Evolutionary conservation across 2,329 filamentous ascomycete genomes (phyloP).

Genomic region (Curvularia spicifera): DNA sequence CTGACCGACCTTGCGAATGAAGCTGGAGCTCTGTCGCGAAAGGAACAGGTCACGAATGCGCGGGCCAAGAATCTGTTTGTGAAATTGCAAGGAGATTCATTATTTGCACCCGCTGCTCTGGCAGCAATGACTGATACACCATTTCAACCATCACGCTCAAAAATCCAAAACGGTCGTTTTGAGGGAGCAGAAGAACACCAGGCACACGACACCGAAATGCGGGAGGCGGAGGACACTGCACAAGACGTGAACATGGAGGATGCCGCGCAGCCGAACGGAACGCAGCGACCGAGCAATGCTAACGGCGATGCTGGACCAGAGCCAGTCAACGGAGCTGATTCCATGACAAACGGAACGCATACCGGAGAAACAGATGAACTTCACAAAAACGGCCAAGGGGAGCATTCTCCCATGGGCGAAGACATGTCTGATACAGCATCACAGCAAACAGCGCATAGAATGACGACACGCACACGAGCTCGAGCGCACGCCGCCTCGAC

Average conservation of each 20-base stretch:
- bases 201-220: constrained; percentile 18
- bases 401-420: constrained; percentile 34
- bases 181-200: constrained; percentile 21
- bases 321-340: constrained; percentile 26
- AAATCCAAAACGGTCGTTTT: constrained; percentile 15
- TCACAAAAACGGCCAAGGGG: constrained; percentile 34
- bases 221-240: constrained; percentile 19
- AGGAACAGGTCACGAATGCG: constrained; percentile 75
- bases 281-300: constrained; percentile 10
- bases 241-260: constrained; percentile 43
- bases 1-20: constrained; percentile 74
- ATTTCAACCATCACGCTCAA: constrained; percentile 26
- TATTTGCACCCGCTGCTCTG: constrained; percentile 64
- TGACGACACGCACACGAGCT: constrained; percentile 62
- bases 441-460: constrained; percentile 56
- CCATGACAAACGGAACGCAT: constrained; percentile 33
- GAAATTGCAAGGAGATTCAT: constrained; percentile 75
- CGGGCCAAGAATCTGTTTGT: constrained; percentile 76
- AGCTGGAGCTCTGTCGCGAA: constrained; percentile 73
- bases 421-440: constrained; percentile 54
- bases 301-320: constrained; percentile 21
- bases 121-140: constrained; percentile 55
- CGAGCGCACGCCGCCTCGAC: constrained; percentile 56
- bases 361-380: constrained; percentile 19
- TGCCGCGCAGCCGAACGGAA: constrained; percentile 27